Evolutionary conservation across 225 moss, liverwort and hornwort genomes (phyloP).

Genomic region (Bryum argenteum): DNA sequence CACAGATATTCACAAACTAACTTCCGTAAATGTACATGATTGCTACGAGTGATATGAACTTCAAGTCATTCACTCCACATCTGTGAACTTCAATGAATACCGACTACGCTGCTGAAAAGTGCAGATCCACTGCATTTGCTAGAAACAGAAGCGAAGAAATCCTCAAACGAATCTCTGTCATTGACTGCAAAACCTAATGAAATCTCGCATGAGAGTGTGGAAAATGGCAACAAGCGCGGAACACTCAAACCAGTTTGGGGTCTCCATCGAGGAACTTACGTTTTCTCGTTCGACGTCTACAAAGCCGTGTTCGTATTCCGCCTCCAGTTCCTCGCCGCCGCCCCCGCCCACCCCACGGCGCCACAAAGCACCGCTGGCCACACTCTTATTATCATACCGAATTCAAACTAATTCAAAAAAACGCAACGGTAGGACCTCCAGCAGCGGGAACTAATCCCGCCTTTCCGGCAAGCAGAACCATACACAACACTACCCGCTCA

Average conservation of each 20-base stretch:
- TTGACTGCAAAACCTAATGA: neutral
- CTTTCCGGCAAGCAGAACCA: conserved; percentile 13
- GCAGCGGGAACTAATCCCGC: conserved; percentile 39
- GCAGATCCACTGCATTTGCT: neutral
- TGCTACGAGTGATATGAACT: too few relatives aligned
- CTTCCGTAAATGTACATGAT: neutral
- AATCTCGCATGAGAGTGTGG: neutral
- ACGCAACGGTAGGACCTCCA: conserved; percentile 30
- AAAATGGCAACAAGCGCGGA: too few relatives aligned
- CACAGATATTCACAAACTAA: conserved; percentile 1
- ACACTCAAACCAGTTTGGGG: neutral
- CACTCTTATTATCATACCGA: neutral
- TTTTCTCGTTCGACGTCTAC: neutral
- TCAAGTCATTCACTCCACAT: neutral
- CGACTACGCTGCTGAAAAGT: neutral
- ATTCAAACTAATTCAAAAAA: conserved; percentile 24
- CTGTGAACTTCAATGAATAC: neutral
- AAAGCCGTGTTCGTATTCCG: neutral
- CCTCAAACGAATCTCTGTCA: neutral
- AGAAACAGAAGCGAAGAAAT: neutral
- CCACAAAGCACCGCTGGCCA: neutral
- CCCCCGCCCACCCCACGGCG: neutral
- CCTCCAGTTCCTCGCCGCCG: neutral
- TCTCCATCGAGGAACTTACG: neutral
- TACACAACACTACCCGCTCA: neutral